Evolutionary conservation across 371 early-diverging fungal genomes (phyloP).

Genomic region (Smittium culicis): DNA sequence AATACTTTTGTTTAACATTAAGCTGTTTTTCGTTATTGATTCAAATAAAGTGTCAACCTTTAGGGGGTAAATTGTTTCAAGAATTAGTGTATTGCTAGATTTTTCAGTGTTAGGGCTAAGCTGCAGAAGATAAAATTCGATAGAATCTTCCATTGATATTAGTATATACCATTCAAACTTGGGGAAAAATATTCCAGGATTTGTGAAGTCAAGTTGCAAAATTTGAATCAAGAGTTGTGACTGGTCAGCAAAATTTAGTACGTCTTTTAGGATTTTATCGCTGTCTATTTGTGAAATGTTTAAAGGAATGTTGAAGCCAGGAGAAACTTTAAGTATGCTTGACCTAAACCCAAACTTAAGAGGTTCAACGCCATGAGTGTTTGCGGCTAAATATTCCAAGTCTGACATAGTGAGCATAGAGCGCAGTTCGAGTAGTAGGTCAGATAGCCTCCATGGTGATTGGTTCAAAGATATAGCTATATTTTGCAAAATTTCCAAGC

Average conservation of each 20-base stretch:
- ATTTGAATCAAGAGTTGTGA: background rate
- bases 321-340: slow-evolving; percentile 10
- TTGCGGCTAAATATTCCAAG: slow-evolving; percentile 21
- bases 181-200: background rate
- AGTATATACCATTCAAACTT: slow-evolving; percentile 26
- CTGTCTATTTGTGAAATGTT: slow-evolving; percentile 26
- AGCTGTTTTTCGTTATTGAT: slow-evolving; percentile 23
- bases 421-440: slow-evolving; percentile 27
- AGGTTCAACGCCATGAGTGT: slow-evolving; percentile 4
- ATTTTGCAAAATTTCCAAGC: slow-evolving; percentile 17
- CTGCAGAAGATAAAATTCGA: slow-evolving; percentile 25
- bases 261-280: slow-evolving; percentile 21
- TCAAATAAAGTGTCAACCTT: slow-evolving; percentile 28
- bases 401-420: slow-evolving; percentile 26
- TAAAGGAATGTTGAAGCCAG: slow-evolving; percentile 23
- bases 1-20: slow-evolving; percentile 12
- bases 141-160: slow-evolving; percentile 27
- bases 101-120: slow-evolving; percentile 19
- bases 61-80: slow-evolving; percentile 22
- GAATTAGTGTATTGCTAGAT: slow-evolving; percentile 13
- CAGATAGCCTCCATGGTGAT: slow-evolving; percentile 26
- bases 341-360: background rate
- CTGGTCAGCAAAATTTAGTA: background rate
- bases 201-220: background rate
- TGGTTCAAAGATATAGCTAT: slow-evolving; percentile 29